Base-by-base conservation (phyloP, 225 moss, liverwort and hornwort genomes). In the Polytrichum formosum region DNA sequence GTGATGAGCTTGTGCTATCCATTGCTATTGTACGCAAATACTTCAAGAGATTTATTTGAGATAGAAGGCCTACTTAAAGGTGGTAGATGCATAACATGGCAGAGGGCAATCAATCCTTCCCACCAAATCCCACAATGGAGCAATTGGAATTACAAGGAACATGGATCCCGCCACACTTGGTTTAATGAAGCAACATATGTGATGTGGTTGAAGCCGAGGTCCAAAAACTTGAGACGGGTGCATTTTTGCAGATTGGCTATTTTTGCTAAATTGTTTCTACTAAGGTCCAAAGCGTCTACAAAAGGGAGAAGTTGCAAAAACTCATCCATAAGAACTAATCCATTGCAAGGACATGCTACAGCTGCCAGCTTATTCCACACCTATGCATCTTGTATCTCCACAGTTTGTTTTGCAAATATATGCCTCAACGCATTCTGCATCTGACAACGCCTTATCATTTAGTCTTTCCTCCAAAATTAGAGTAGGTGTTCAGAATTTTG, bases 351-450 rank as follows among this genome's bases (percentile, higher is more conserved):
- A 80, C 98, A 98, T 54, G 92, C 92, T 58, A 94, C 87, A 35
- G 90, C 76, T 37, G 92, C 79, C 72, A 98, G 81, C 69, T 85
- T 85, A 68, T 81, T 94, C 98, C 98, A 98, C 25, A 79, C 85
- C 63, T 83, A 76, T 18, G 94, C 87, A 74, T 85, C 97, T 78
- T 84, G 82, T 77, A 98, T 87, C 91, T 98, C 97, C 21, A 85
- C 88, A 26, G 94, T 94, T 56, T 91, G 97, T 70, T 91, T 94
- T 30, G 92, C 90, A 83, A 98, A 98, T 62, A 98, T 86, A 74
- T 98, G 97, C 66, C 94, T 82, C 90, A 98, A 81, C 16, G 94
- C 94, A 77, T 92, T 91, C 97, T 98, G 85, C 73, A 90, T 31
- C 66, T 72, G 69, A 79, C 58, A 70, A 70, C 69, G 62, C 63